Conservation (phyloP, 305 asterid genomes). For the Fraxinus latifolia region DNA sequence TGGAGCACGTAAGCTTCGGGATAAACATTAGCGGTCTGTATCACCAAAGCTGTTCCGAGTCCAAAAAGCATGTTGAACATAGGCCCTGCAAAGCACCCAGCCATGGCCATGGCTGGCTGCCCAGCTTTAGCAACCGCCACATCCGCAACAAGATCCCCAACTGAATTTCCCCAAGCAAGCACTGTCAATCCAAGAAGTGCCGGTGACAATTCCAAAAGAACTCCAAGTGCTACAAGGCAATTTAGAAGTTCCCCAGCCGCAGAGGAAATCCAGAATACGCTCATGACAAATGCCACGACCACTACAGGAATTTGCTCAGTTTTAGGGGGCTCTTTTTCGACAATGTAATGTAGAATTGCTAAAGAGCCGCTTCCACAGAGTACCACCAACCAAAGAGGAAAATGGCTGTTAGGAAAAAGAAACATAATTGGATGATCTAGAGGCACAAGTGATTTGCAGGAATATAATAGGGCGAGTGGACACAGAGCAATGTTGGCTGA, state of each 20-base stretch:
- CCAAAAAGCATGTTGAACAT: slow-evolving; percentile 98
- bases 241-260: slow-evolving; percentile 85
- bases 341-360: slow-evolving; percentile 62
- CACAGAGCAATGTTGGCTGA: slow-evolving; percentile 77
- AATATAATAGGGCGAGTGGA: slow-evolving; percentile 72
- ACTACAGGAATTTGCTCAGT: slow-evolving; percentile 58
- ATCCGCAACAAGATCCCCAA: slow-evolving; percentile 94
- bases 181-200: slow-evolving; percentile 88
- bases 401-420: slow-evolving; percentile 54
- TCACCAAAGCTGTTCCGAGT: slow-evolving; percentile 80
- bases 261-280: slow-evolving; percentile 94
- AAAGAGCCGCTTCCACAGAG: slow-evolving; percentile 62
- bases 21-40: slow-evolving; percentile 63
- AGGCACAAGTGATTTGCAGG: slow-evolving; percentile 83
- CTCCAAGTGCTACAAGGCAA: slow-evolving; percentile 82
- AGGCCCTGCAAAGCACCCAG: slow-evolving; percentile 95
- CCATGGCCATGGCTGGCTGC: slow-evolving; percentile 99
- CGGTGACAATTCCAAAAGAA: slow-evolving; percentile 56
- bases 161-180: slow-evolving; percentile 98
- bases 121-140: slow-evolving; percentile 94
- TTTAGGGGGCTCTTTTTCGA: slow-evolving; percentile 78
- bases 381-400: slow-evolving; percentile 82
- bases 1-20: slow-evolving; percentile 77
- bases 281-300: slow-evolving; percentile 71
- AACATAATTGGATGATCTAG: slow-evolving; percentile 68